Base-by-base conservation (phyloP, 441 rosid genomes). In the Populus hybrid region DNA sequence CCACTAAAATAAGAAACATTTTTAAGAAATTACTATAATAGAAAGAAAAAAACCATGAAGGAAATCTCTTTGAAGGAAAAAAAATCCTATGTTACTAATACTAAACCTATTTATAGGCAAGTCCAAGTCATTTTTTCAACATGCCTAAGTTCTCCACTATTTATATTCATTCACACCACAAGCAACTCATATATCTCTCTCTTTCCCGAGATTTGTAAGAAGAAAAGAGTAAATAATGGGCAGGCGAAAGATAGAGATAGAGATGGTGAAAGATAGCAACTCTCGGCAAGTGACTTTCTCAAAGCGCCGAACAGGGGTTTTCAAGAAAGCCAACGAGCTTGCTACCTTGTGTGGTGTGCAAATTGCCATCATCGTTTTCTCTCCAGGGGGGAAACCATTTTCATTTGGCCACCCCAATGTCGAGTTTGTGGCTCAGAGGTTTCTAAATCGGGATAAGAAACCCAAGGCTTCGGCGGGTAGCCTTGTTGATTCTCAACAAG, bases 241-340 rank as follows among this genome's bases (percentile, higher is more conserved):
- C 18, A 77, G 92, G 35, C 84, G 79, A 61, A 89, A 85, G 84
- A 82, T 88, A 10, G 75, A 77, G 29, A 86, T 86, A 40, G 77
- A 80, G n/a, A 86, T 77, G 80, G 88, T 86, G 53, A 76, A 79
- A 3, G 82, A 86, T 70, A 83, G 77, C 35, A 82, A 40, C 42
- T 73, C 84, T 45, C 83, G 83, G 20, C 87, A 89, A 63, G 92
- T 89, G 20, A 87, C 92, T 1, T 87, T 87, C 86, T 89, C 90
- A 0, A 89, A 89, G 74, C 85, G 92, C 1, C 78, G 86, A 0
- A 64, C 87, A 1, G 89, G 90, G 0, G 81, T 87, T 0, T 85
- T 89, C 73, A 88, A 88, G 77, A 89, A 89, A 23, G 90, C 91
- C 0, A 81, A 84, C 16, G 90, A 88, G 65, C 87, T 87, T 4